Percentiles rank a stretch among this genome's conserved stretches.
Evolutionary conservation across 768 basidiomycete genomes (phyloP).

Genomic region (Lactarius trivialis): DNA sequence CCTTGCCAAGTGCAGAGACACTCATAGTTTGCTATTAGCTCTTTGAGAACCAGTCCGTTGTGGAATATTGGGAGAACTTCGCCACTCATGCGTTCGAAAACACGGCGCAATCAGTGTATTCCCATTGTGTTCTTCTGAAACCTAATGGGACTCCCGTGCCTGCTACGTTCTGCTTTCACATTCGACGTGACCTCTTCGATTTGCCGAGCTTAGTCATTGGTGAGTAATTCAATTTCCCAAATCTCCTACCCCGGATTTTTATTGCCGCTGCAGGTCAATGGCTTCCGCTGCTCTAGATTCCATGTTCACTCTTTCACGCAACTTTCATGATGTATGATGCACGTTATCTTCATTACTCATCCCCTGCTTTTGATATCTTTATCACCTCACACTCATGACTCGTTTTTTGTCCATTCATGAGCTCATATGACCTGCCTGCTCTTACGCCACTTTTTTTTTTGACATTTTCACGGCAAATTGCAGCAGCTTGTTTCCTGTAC

Average conservation of each 20-base stretch:
- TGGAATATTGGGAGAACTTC: constrained; percentile 96
- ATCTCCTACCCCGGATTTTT: neutral
- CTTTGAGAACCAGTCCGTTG: constrained; percentile 92
- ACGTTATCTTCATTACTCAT: neutral
- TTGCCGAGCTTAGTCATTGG: constrained; percentile 85
- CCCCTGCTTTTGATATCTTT: constrained; percentile 13
- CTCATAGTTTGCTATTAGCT: constrained; percentile 41
- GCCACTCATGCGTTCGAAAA: constrained; percentile 97
- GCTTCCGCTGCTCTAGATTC: constrained; percentile 66
- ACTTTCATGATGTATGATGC: neutral
- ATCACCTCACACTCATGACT: constrained; percentile 5
- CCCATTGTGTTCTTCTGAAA: constrained; percentile 84
- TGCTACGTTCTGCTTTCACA: constrained; percentile 93
- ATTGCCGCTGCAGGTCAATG: constrained; percentile 58
- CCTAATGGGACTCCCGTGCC: constrained; percentile 79
- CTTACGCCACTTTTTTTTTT: neutral
- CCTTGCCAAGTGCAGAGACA: neutral
- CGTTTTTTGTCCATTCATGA: neutral
- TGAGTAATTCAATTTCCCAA: constrained; percentile 30
- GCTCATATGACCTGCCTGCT: neutral
- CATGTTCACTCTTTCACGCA: neutral
- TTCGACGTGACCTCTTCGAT: constrained; percentile 88
- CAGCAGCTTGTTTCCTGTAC: neutral
- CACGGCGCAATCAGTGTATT: constrained; percentile 91
- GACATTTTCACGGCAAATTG: neutral